These are phyloP conservation scores for Aspergillus sclerotialis DNA, from an alignment of 2,329 filamentous ascomycete genomes.

Conservation along the genomic window DNA sequence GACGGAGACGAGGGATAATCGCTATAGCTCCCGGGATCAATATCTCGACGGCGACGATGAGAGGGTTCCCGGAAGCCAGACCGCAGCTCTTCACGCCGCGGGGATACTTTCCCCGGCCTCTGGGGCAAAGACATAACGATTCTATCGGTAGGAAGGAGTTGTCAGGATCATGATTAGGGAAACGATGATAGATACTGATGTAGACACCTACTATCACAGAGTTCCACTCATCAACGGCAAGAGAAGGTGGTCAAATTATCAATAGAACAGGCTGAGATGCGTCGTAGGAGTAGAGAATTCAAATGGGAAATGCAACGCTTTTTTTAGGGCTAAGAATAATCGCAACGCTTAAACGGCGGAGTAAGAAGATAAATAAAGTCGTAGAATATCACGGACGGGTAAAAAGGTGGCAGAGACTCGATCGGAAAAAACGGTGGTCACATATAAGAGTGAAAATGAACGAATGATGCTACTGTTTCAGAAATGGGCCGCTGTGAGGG, in stretches of 20 bases:
- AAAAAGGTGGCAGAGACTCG: too few species aligned
- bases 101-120: conserved; percentile 57
- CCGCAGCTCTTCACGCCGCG: conserved; percentile 52
- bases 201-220: not conserved
- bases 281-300: not conserved
- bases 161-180: conserved; percentile 1
- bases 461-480: too few species aligned
- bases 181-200: not conserved
- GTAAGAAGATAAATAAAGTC: too few species aligned
- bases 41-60: conserved; percentile 62
- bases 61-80: conserved; percentile 62
- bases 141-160: conserved; percentile 3
- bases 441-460: too few species aligned
- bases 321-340: too few species aligned
- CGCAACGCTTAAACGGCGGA: too few species aligned
- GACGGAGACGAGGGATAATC: conserved; percentile 27
- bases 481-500: too few species aligned
- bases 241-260: not conserved
- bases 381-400: too few species aligned
- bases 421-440: too few species aligned
- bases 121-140: conserved; percentile 45
- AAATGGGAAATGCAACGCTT: too few species aligned
- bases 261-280: not conserved
- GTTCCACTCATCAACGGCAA: not conserved
- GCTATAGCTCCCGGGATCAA: conserved; percentile 55